Conservation (phyloP, 176 grass and related monocot species). For the Echinochloa phyllopogon region DNA sequence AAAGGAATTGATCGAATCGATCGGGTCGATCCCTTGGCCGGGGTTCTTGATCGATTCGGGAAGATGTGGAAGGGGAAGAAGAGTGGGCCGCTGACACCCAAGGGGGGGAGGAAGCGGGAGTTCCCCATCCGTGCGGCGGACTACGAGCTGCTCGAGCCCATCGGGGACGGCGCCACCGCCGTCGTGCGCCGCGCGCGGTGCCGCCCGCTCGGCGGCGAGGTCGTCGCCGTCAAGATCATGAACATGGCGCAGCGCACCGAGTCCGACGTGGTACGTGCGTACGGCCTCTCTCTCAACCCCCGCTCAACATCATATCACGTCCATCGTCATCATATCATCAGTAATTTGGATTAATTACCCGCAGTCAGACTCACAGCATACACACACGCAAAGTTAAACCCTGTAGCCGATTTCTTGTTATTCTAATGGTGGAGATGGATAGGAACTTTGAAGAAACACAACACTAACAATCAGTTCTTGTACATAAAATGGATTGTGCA, state of each 20-base stretch:
- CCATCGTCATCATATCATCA: neutral
- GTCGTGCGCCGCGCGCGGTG: conserved; percentile 78
- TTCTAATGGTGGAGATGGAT: neutral
- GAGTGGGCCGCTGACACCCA: neutral
- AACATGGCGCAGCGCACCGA: conserved; percentile 65
- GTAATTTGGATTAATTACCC: neutral
- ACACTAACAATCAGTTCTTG: neutral
- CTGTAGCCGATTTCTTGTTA: neutral
- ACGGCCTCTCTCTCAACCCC: neutral
- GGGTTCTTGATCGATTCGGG: neutral
- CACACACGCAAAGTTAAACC: neutral
- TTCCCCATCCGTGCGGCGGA: conserved; percentile 64
- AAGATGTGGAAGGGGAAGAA: conserved; percentile 35
- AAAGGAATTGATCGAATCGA: no score
- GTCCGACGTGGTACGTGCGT: conserved; percentile 58
- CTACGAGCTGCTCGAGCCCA: conserved; percentile 78
- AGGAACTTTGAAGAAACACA: neutral
- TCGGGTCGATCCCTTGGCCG: no score
- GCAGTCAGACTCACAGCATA: neutral
- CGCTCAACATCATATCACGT: no score
- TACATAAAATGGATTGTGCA: no score
- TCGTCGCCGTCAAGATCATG: conserved; percentile 93
- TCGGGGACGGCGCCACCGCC: conserved; percentile 92
- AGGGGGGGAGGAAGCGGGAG: conserved; percentile 62
- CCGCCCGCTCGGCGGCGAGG: conserved; percentile 62